phyloP scores from a whole-genome alignment of 2,329 filamentous ascomycete species.

The Dendrostoma leiphaemia region DNA sequence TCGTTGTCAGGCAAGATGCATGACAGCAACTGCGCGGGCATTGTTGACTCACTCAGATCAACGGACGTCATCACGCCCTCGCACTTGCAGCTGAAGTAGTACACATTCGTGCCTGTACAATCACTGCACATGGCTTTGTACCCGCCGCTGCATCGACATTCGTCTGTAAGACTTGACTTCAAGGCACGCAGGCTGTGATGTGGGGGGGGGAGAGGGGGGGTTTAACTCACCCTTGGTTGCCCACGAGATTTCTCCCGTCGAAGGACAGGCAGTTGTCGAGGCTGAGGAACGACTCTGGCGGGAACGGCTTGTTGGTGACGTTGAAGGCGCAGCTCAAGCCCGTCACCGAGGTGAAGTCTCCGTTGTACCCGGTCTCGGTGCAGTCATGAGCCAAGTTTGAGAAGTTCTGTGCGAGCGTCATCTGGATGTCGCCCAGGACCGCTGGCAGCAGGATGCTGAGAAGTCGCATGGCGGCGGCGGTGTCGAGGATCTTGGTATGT shows the following conservation, averaged over 20 bases:
- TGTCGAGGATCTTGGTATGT: too few relatives aligned
- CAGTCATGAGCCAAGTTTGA: conserved; percentile 12
- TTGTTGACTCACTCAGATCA: conserved; percentile 7
- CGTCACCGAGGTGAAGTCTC: not conserved
- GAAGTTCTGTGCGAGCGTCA: not conserved
- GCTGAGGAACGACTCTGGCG: conserved; percentile 3
- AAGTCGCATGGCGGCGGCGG: not conserved
- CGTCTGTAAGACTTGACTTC: not conserved
- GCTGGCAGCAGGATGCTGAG: too few relatives aligned
- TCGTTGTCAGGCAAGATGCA: not conserved
- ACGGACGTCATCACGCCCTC: not conserved
- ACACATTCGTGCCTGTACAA: conserved; percentile 1
- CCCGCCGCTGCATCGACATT: conserved; percentile 3
- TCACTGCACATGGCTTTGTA: conserved; percentile 2
- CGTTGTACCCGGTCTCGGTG: not conserved
- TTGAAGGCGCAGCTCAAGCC: conserved; percentile 6
- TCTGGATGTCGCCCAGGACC: not conserved
- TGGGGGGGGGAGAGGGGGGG: too few relatives aligned
- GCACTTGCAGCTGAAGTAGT: conserved; percentile 7
- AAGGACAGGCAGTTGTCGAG: conserved; percentile 13
- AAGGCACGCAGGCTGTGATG: too few relatives aligned
- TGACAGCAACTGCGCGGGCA: too few relatives aligned
- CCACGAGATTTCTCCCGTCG: not conserved
- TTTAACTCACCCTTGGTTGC: conserved; percentile 10
- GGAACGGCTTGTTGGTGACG: not conserved